phyloP scores from a whole-genome alignment of 306 rosid species.

The Lathyrus sativus region DNA sequence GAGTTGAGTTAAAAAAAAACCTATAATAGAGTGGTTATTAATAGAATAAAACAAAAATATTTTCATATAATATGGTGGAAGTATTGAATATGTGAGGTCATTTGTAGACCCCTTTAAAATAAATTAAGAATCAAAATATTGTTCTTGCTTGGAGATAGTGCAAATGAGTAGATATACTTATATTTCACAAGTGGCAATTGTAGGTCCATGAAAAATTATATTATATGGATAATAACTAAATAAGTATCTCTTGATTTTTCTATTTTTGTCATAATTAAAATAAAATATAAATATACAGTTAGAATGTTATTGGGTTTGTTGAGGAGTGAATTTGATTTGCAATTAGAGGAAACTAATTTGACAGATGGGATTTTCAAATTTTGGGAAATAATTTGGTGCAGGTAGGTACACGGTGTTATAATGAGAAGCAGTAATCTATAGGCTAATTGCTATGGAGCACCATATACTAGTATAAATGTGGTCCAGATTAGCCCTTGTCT shows the following conservation, averaged over 20 bases:
- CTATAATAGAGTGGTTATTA: not conserved
- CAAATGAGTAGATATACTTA: not conserved
- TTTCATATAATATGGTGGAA: not conserved
- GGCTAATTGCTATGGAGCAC: not conserved
- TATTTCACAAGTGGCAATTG: not conserved
- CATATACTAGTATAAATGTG: too few species aligned
- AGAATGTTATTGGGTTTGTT: too few species aligned
- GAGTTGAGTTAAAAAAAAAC: too few species aligned
- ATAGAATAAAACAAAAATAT: not conserved
- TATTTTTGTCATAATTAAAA: too few species aligned
- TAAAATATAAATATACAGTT: too few species aligned
- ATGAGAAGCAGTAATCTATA: not conserved
- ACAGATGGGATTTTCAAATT: not conserved
- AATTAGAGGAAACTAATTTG: not conserved
- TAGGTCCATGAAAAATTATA: not conserved
- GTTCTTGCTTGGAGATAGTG: not conserved
- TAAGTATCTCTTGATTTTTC: too few species aligned
- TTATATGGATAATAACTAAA: too few species aligned
- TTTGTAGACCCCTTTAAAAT: not conserved
- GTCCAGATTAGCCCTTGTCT: not conserved
- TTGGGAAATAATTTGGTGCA: not conserved
- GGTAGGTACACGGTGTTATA: not conserved
- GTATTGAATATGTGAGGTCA: slow-evolving; percentile 1
- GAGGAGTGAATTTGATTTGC: not conserved
- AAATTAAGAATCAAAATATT: not conserved